Conservation (phyloP, 495 filamentous ascomycete genomes). For the Alectoria sarmentosa region DNA sequence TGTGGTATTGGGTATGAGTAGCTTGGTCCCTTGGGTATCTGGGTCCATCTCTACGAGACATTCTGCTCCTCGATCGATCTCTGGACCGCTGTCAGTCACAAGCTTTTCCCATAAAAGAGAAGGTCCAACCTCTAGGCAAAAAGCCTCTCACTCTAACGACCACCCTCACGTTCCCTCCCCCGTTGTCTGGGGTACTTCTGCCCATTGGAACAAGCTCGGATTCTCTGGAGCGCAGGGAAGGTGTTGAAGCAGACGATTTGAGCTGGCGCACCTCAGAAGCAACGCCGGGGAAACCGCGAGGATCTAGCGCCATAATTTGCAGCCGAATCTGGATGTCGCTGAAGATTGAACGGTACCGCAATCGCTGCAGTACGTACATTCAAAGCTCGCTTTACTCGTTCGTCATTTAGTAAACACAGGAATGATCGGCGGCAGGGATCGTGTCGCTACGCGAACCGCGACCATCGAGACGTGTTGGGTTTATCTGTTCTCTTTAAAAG, state of each 20-base stretch:
- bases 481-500: background rate
- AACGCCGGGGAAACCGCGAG: conserved; percentile 47
- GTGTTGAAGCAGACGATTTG: conserved; percentile 53
- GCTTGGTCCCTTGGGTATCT: conserved; percentile 66
- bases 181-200: conserved; percentile 35
- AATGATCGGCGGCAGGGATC: conserved; percentile 22
- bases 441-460: conserved; percentile 11
- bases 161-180: conserved; percentile 85
- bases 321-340: conserved; percentile 23
- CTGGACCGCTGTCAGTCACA: conserved; percentile 39
- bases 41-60: conserved; percentile 92
- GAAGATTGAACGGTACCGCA: conserved; percentile 37
- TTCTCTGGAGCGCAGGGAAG: conserved; percentile 67
- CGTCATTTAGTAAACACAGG: conserved; percentile 21
- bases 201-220: conserved; percentile 43
- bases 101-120: conserved; percentile 4
- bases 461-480: background rate
- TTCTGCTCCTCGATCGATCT: conserved; percentile 68
- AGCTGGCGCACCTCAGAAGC: conserved; percentile 37
- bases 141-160: conserved; percentile 90
- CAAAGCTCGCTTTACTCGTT: conserved; percentile 8
- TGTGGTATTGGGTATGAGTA: conserved; percentile 57
- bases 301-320: conserved; percentile 52
- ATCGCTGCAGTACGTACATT: conserved; percentile 35
- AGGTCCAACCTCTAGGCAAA: conserved; percentile 68